Base-by-base conservation (phyloP, 495 filamentous ascomycete species). In the Aspergillus sclerotiicarbonarius region DNA sequence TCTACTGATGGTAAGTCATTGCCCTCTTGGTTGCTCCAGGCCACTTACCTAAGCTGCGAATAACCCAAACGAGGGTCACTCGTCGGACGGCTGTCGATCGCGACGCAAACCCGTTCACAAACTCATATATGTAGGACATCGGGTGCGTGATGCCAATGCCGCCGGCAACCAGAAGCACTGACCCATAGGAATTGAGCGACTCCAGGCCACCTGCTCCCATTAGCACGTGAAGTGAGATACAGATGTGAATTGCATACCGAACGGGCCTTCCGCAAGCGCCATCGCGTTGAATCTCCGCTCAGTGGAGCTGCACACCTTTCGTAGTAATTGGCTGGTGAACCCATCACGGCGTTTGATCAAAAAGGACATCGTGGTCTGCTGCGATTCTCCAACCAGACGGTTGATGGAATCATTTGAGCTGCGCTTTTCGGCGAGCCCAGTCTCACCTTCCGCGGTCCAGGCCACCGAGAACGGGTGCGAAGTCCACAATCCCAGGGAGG, bases 131-230 rank as follows among this genome's bases (percentile, higher is more conserved):
- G 62, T 82, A 82, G 12, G 75, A 77, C 65, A 83, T 76, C 46
- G 81, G 77, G 62, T 85, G 82, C 8, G 82, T 85, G 59, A 85
- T 84, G 13, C 82, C 82, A 56, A 85, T 82, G 33, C 82, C 82
- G 0, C 80, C 82, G 10, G 82, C 82, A 62, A 85, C 76, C 49
- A 85, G 64, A 0, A 85, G 53, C 19, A 82, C 71, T 8, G 79
- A 83, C 30, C 82, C 82, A 61, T 84, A 85, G 0, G 77, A 80
- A 21, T 69, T 58, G 20, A 84, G 72, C 3, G 70, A 71, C 48
- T 83, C 72, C 44, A 82, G 71, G 6, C 80, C 80, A n/a, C 72
- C 74, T 77, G 32, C 9, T 12, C 21, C 32, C 6, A 4, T 9
- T 33, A 47, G 31, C 54, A 30, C 15, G 20, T 6, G 15, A 13